A percentile compares a stretch with the other conserved stretches of the same genome.
These are phyloP conservation scores for Iris macrosiphon DNA, from an alignment of 106 monocot species.

Conservation along the genomic window DNA sequence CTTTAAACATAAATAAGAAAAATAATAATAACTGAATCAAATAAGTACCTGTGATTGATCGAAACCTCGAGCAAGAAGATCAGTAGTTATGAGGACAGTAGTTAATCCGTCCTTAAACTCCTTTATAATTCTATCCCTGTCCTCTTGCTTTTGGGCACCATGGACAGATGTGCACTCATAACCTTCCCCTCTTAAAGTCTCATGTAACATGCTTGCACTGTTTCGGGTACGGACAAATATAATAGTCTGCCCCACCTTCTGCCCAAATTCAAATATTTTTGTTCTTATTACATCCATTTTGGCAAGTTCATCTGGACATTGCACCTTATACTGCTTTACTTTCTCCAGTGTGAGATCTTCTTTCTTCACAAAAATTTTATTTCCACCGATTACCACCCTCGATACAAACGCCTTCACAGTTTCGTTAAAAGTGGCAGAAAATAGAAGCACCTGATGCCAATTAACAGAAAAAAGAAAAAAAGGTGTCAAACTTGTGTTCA, in stretches of 20 bases:
- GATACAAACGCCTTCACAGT: slow-evolving; percentile 69
- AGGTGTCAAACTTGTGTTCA: too few relatives aligned
- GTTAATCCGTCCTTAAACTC: slow-evolving; percentile 90
- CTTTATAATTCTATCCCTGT: slow-evolving; percentile 74
- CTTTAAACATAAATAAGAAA: not conserved
- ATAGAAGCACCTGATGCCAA: slow-evolving; percentile 67
- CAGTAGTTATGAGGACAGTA: slow-evolving; percentile 88
- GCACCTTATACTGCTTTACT: slow-evolving; percentile 89
- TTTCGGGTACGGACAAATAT: slow-evolving; percentile 87
- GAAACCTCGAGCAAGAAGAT: slow-evolving; percentile 90
- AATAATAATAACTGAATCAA: not conserved
- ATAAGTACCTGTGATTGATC: slow-evolving; percentile 80
- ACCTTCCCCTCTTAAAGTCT: slow-evolving; percentile 48
- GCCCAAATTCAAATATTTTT: slow-evolving; percentile 87
- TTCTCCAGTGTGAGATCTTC: slow-evolving; percentile 76
- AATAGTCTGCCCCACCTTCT: slow-evolving; percentile 88
- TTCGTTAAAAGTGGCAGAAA: slow-evolving; percentile 94
- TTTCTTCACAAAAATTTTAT: slow-evolving; percentile 86
- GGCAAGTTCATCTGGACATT: slow-evolving; percentile 71
- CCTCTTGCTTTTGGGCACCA: slow-evolving; percentile 69
- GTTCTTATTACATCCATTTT: slow-evolving; percentile 80
- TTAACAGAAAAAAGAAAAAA: not conserved
- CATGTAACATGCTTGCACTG: slow-evolving; percentile 68
- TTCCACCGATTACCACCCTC: slow-evolving; percentile 61
- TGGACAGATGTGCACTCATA: slow-evolving; percentile 93